These are phyloP conservation scores for Tricholoma hemisulphureum DNA, from an alignment of 768 basidiomycete genomes.

Conservation along the genomic window DNA sequence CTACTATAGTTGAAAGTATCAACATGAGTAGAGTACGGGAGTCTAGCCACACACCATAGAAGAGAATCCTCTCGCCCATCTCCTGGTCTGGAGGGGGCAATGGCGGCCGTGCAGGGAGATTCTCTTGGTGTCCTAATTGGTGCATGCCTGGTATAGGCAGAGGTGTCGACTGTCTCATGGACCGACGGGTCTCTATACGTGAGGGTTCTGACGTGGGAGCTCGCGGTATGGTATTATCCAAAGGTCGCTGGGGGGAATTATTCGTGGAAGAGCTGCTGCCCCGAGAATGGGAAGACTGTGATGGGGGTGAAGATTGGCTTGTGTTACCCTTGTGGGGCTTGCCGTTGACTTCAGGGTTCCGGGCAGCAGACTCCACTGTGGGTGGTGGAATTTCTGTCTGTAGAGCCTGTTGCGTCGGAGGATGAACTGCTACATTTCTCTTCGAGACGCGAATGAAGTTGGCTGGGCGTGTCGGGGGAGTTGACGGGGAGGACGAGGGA, in stretches of 20 bases:
- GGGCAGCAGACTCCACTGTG: conserved; percentile 26
- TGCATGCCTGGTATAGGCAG: conserved; percentile 13
- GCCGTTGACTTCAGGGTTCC: neutral
- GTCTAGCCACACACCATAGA: conserved; percentile 65
- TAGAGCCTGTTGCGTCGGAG: conserved; percentile 50
- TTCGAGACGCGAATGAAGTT: conserved; percentile 32
- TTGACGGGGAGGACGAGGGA: conserved; percentile 17
- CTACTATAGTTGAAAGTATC: conserved; percentile 49
- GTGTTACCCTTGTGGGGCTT: conserved; percentile 38
- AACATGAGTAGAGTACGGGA: conserved; percentile 11
- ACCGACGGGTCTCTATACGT: neutral
- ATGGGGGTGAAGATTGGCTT: conserved; percentile 57
- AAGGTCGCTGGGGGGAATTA: neutral
- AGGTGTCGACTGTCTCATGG: conserved; percentile 8
- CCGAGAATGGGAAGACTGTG: conserved; percentile 1
- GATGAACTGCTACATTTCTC: conserved; percentile 19
- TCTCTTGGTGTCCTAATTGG: conserved; percentile 6
- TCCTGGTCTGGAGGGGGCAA: conserved; percentile 24
- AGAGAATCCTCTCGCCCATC: conserved; percentile 51
- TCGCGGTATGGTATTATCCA: conserved; percentile 9
- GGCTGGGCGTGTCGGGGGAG: conserved; percentile 24
- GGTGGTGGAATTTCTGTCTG: conserved; percentile 47
- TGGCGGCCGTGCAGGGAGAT: conserved; percentile 19
- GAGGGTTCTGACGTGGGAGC: conserved; percentile 3
- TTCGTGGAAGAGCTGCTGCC: neutral